Base-by-base conservation (phyloP, 441 rosid genomes). In the Populus tomentosa region DNA sequence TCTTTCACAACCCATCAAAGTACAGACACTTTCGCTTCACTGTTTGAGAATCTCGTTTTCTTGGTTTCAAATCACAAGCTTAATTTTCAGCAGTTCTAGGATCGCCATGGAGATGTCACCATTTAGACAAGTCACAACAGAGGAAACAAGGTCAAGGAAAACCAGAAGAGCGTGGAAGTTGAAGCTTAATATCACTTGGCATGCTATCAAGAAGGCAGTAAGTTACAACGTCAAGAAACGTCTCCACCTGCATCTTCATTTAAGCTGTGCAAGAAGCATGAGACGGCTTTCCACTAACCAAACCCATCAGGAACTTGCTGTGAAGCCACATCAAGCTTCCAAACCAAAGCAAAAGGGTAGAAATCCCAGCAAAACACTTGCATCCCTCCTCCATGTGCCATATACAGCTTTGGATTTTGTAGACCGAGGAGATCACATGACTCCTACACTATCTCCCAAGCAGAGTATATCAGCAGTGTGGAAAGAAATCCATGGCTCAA, bases 361-460 rank as follows among this genome's bases (percentile, higher is more conserved):
- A 61, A 84, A 28, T 66, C 80, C 82, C 36, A 77, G 23, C 32
- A 86, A 81, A 59, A 77, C 91, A 0, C 82, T 88, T 3, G 89
- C 81, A n/a, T 53, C 74, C 53, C 85, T 89, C 32, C 85, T 91
- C 36, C 79, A 73, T 71, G 76, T 80, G 75, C 90, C 89, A 0
- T 82, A 81, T 42, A 80, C 87, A n/a, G 86, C 91, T 0, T 71
- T 82, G 0, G 85, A 86, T 84, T 87, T 90, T 53, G 46, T 86
- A 2, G 89, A 86, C 78, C 46, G 80, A 3, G 92, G 89, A 0
- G 84, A 90, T 67, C 33, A 75, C 20, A 87, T 82, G 88, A 86
- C 91, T 66, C 91, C 94, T 20, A 79, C 91, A 8, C 78, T 83
- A 10, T 92, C 96, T 11, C 97, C 92, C 2, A 88, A 77, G 53